Evolutionary conservation across 2,329 filamentous ascomycete species (phyloP), one percentile per base, ranked within the genome.

Genomic region (Xylaria sp.): DNA sequence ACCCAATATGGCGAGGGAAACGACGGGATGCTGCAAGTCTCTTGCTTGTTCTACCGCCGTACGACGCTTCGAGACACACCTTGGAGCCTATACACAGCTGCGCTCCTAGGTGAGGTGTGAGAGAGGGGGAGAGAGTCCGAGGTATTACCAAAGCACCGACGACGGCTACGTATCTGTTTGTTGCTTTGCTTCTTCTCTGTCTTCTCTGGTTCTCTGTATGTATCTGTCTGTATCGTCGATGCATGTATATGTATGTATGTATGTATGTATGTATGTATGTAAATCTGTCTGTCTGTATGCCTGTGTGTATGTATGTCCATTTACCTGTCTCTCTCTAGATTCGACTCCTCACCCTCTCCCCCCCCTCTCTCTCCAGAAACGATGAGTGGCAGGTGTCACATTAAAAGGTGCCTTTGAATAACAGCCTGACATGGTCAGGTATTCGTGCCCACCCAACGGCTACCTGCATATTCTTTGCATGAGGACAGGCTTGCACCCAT

Each of bases 21-120:
- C 69, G 61, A 65, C 69, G 68, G 64, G 64, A 74, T 56, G 66
- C 71, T 74, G 72, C 72, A 74, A 72, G 68, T 72, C 63, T 68
- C 67, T 71, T 74, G 69, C 68, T 70, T 74, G 72, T 75, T 75
- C 75, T 75, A 75, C 69, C 65, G n/a, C 66, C 66, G 73, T 75
- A 68, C 70, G 53, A 74, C 72, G 55, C 57, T 68, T 63, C 64
- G 57, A 69, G 68, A 64, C 67, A 69, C 57, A 61, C 63, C 64
- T 61, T 68, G 4, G 60, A 65, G 66, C 43, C 57, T 59, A 60
- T 51, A 61, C 57, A 56, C 50, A 57, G 69, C 43, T 42, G 7
- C 12, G 31, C 33, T 58, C 43, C 43, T 38, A 63, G 40, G n/a
- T n/a, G n/a, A n/a, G n/a, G n/a, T n/a, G n/a, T 31, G 51, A 17